These are phyloP conservation scores for Cardamine occulta DNA, from an alignment of 345 rosid genomes.

Conservation along the genomic window DNA sequence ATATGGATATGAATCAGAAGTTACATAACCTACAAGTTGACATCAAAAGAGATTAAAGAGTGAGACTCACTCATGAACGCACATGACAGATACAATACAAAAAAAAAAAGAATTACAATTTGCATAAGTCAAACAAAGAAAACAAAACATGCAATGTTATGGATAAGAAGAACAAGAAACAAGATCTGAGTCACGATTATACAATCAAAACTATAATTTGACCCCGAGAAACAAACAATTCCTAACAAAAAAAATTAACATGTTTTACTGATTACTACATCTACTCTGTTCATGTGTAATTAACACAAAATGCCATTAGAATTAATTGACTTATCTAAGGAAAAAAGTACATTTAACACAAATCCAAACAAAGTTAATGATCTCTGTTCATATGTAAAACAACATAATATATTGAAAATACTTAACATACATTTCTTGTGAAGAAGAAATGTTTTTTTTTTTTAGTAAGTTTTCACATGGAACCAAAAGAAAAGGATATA, in stretches of 20 bases:
- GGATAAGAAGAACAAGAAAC: slow-evolving; percentile 22
- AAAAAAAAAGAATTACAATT: background rate
- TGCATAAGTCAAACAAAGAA: slow-evolving; percentile 32
- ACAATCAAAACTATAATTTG: slow-evolving; percentile 18
- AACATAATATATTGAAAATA: background rate
- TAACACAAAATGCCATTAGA: background rate
- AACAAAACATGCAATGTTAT: background rate
- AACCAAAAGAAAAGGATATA: background rate
- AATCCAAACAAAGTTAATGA: slow-evolving; percentile 8
- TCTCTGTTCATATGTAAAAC: background rate
- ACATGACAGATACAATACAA: slow-evolving; percentile 22
- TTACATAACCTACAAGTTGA: slow-evolving; percentile 25
- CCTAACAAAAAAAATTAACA: background rate
- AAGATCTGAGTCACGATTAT: slow-evolving; percentile 23
- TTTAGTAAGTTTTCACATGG: background rate
- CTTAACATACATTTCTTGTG: background rate
- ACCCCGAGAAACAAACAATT: background rate
- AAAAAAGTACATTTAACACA: background rate
- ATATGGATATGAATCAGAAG: slow-evolving; percentile 25
- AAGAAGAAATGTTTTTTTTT: background rate
- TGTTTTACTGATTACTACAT: background rate
- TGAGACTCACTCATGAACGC: slow-evolving; percentile 35
- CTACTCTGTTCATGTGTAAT: background rate
- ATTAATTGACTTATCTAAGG: background rate
- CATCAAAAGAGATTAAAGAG: slow-evolving; percentile 25